Percentiles rank a stretch among this genome's conserved stretches.
Conservation (phyloP, 2,329 filamentous ascomycete species). For the Diaporthe eres region DNA sequence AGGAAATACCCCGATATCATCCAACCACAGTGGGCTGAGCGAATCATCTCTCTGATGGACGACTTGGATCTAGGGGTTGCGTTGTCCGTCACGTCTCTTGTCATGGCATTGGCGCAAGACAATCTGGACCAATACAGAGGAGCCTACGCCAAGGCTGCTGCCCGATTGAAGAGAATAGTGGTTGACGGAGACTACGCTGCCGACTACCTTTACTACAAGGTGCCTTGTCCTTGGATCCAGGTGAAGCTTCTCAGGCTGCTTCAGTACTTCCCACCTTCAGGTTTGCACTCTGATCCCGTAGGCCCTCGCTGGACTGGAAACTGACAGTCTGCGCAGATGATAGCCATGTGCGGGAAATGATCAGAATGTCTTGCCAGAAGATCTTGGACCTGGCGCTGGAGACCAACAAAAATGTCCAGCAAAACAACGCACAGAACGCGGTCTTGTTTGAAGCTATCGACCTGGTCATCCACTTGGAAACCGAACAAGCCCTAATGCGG, state of each 20-base stretch:
- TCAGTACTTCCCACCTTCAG: slow-evolving; percentile 96
- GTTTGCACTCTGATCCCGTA: slow-evolving; percentile 49
- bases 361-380: slow-evolving; percentile 90
- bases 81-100: slow-evolving; percentile 93
- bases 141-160: slow-evolving; percentile 93
- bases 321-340: slow-evolving; percentile 74
- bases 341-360: slow-evolving; percentile 90
- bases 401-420: slow-evolving; percentile 97
- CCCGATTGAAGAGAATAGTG: slow-evolving; percentile 88
- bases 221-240: slow-evolving; percentile 99
- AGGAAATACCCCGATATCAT: slow-evolving; percentile 95
- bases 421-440: slow-evolving; percentile 98
- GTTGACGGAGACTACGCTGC: slow-evolving; percentile 90
- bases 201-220: slow-evolving; percentile 99
- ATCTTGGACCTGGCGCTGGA: slow-evolving; percentile 94
- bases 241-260: slow-evolving; percentile 92
- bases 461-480: slow-evolving; percentile 96
- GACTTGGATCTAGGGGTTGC: slow-evolving; percentile 94
- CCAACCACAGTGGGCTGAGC: slow-evolving; percentile 96
- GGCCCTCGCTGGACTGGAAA: not conserved
- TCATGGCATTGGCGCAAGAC: slow-evolving; percentile 95
- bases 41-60: slow-evolving; percentile 99
- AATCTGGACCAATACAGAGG: slow-evolving; percentile 95
- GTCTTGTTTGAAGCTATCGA: slow-evolving; percentile 99
- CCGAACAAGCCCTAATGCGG: slow-evolving; percentile 93